Evolutionary conservation across 2,329 filamentous ascomycete genomes (phyloP), one percentile per base, ranked within the genome.

Genomic region (Ophiocordyceps camponoti-saundersi): DNA sequence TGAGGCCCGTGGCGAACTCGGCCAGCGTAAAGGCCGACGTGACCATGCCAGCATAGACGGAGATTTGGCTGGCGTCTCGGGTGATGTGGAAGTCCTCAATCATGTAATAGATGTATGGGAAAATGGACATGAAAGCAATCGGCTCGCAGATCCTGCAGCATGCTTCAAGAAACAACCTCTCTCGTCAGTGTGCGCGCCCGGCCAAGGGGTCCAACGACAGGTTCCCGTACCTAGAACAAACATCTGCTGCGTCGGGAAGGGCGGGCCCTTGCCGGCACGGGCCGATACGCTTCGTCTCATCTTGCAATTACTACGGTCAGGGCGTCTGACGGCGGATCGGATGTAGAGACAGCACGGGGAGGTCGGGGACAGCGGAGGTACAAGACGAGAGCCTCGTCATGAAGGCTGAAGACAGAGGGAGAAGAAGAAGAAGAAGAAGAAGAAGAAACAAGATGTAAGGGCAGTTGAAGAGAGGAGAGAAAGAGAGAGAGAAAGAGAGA

Each of bases 101-200:
- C 92, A 98, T 96, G 70, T 85, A 90, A 69, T 95, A 96, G 56
- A 94, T 88, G 65, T 96, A 98, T 1, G 92, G 92, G 61, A 98
- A 96, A 56, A 96, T 95, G 47, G 89, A 95, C 87, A 95, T 96
- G 72, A 98, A 96, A 6, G 92, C 92, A 63, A 98, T 96, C 46
- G 92, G 92, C 63, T 98, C 92, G 71, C 88, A 95, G 69, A 98
- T 90, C 59, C 92, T 82, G 67, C 89, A 95, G 59, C 95, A 73
- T 43, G 88, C 89, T 93, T 52, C 23, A 16, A 34, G 12, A 34
- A 34, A 13, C 5, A 34, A 16, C 32, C 5, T 34, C 16, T 16
- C 32, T 13, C 4, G 12, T 34, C 32, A 13, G 12, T 13, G 12
- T 13, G 12, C 32, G 13, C 13, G 32, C 11, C 16, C 5, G 4